Base-by-base conservation (phyloP, 768 basidiomycete genomes). In the Leccinum fibrillosum region DNA sequence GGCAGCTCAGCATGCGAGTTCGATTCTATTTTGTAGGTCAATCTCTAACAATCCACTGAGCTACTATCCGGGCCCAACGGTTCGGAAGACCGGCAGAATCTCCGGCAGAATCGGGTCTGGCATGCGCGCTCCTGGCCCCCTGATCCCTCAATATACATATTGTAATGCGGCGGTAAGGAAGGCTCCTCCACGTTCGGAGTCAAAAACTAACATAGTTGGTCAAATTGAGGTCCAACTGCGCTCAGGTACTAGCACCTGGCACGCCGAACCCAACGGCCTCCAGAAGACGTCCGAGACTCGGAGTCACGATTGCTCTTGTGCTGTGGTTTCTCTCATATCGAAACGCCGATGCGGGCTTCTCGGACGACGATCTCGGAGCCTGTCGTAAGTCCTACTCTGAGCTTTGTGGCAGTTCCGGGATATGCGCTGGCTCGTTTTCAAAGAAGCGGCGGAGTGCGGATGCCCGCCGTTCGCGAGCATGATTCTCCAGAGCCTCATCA, bases 281-380 rank as follows among this genome's bases (percentile, higher is more conserved):
- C 54, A 26, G 37, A 48, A 30, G 45, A 57, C 9, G n/a, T 48
- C 34, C n/a, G 39, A 42, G 47, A 12, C 42, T 6, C 42, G 19
- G 42, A 21, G 19, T 21, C 34, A 34, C 32, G 8, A 35, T 52
- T 21, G 10, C 42, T 44, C 19, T 12, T 44, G n/a, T 23, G 15
- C 37, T 10, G 15, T 19, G 45, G 19, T 52, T 49, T 37, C 35
- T 37, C 15, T n/a, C n/a, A 13, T 37, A 21, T 26, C 2, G 57
- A 59, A 53, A 28, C 59, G 57, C 44, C 59, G n/a, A 23, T 47
- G 53, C 60, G 50, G 1, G 5, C 62, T 59, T 52, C 44, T 56
- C 52, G 57, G 23, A 23, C 23, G 50, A 47, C 47, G 10, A 2
- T 32, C 52, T 19, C 50, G 23, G 56, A 56, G 51, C 54, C 11